These are phyloP conservation scores for Parietaria judaica DNA, from an alignment of 306 rosid genomes.

Conservation along the genomic window DNA sequence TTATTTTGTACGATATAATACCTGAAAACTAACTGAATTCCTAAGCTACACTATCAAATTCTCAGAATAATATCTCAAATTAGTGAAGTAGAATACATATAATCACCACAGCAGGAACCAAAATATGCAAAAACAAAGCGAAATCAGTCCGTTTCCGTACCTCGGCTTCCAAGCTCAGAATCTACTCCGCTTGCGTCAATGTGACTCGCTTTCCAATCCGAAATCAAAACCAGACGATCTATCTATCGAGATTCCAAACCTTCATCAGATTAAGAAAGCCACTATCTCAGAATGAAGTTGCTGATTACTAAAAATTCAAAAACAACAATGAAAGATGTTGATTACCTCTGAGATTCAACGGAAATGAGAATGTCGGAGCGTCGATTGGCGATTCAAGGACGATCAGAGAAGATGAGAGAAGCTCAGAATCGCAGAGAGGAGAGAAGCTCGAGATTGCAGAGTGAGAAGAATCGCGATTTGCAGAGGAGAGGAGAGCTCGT, in stretches of 20 bases:
- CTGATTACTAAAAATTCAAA: too few relatives aligned
- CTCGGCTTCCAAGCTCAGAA: conserved; percentile 9
- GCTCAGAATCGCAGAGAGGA: too few relatives aligned
- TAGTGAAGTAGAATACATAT: neutral
- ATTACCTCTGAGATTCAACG: too few relatives aligned
- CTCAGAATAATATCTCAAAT: conserved; percentile 14
- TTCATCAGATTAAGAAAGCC: neutral
- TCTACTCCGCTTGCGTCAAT: neutral
- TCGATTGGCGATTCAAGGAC: too few relatives aligned
- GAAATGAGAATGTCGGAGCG: too few relatives aligned
- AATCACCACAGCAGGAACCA: neutral
- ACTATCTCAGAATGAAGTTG: too few relatives aligned
- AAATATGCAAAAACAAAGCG: neutral
- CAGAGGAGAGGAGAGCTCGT: too few relatives aligned
- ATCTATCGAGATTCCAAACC: neutral
- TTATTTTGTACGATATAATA: neutral
- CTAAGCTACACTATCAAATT: neutral
- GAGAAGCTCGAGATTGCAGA: too few relatives aligned
- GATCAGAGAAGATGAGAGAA: too few relatives aligned
- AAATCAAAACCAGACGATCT: neutral
- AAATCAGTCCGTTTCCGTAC: too few relatives aligned
- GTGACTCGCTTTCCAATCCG: neutral
- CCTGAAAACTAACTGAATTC: conserved; percentile 1
- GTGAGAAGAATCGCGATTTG: too few relatives aligned
- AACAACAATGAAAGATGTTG: too few relatives aligned